A percentile compares a stretch with the other conserved stretches of the same genome.
phyloP scores from a whole-genome alignment of 345 rosid species.

The Angophora floribunda region DNA sequence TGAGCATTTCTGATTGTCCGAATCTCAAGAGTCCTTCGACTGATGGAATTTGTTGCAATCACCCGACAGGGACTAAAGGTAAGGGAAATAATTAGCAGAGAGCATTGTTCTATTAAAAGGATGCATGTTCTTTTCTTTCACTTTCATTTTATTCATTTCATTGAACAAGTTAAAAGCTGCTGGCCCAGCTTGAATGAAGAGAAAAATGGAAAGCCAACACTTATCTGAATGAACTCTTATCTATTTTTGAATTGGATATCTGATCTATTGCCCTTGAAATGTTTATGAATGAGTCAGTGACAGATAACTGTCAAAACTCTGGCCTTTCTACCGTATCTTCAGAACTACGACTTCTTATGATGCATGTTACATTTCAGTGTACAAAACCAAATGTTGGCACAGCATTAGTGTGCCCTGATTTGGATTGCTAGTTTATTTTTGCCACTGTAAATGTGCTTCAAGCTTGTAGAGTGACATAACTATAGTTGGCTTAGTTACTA shows the following conservation, averaged over 20 bases:
- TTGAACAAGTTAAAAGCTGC: neutral
- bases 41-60: neutral
- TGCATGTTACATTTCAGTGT: neutral
- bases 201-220: neutral
- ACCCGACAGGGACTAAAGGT: neutral
- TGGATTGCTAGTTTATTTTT: neutral
- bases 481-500: neutral
- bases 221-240: neutral
- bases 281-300: neutral
- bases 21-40: neutral
- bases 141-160: neutral
- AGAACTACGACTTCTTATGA: neutral
- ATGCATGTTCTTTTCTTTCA: rapidly evolving
- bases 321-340: neutral
- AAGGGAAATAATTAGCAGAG: neutral
- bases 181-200: neutral
- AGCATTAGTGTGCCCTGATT: neutral
- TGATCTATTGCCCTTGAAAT: neutral
- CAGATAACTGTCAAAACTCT: neutral
- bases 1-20: neutral
- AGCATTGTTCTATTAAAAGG: neutral
- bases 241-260: neutral
- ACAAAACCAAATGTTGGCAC: neutral
- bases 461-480: neutral
- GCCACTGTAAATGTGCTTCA: neutral